A percentile compares a stretch with the other conserved stretches of the same genome.
phyloP scores from a whole-genome alignment of 306 rosid species.

The Alnus glutinosa region DNA sequence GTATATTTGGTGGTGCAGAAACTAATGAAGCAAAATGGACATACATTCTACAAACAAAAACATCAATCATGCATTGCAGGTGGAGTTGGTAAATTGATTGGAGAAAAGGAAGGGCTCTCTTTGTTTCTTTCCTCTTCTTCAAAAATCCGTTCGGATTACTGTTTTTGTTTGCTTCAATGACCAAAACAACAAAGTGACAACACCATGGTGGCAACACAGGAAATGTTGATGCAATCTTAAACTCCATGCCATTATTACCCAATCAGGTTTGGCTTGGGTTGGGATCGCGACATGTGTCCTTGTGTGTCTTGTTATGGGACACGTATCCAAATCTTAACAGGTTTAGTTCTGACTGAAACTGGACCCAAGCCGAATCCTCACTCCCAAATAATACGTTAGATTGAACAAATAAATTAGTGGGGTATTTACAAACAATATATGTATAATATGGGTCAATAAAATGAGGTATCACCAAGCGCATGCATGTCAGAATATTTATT shows the following conservation, averaged over 20 bases:
- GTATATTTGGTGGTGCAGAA: constrained; percentile 12
- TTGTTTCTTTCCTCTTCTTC: neutral
- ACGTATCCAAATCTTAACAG: too few relatives aligned
- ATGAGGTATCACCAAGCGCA: too few relatives aligned
- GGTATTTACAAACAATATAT: too few relatives aligned
- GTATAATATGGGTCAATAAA: too few relatives aligned
- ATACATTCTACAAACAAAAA: neutral
- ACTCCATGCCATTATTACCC: neutral
- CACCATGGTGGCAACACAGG: too few relatives aligned
- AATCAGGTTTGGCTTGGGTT: neutral
- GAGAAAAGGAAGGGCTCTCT: constrained; percentile 14
- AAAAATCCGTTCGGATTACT: neutral
- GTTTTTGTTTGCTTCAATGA: neutral
- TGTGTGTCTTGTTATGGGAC: too few relatives aligned
- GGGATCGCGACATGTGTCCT: too few relatives aligned
- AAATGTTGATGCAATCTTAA: neutral
- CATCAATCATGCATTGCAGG: constrained; percentile 30
- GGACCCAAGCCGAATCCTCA: too few relatives aligned
- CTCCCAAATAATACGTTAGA: neutral
- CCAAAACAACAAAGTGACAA: too few relatives aligned
- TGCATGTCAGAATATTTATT: too few relatives aligned
- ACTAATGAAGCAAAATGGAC: constrained; percentile 12
- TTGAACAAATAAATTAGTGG: neutral
- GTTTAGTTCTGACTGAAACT: too few relatives aligned
- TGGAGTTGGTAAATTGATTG: constrained; percentile 28